phyloP scores from a whole-genome alignment of 163 green algal genomes.

The Prototheca cutis region DNA sequence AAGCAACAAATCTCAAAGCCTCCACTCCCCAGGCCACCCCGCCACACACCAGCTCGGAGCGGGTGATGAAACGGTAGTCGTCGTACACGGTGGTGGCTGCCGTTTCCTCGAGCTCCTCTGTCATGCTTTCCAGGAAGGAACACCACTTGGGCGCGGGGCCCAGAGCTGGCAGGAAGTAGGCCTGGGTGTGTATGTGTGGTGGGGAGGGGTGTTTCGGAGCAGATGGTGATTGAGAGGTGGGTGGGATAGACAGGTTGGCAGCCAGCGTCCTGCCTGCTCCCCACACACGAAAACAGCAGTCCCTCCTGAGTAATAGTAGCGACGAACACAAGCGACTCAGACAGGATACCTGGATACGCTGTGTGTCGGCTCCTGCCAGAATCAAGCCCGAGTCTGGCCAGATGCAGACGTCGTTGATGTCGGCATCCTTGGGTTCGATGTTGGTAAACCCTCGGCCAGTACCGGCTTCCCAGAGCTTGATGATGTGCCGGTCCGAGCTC shows the following conservation, averaged over 20 bases:
- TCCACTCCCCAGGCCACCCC: no score
- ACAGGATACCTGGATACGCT: conserved; percentile 21
- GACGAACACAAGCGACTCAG: no score
- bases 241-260: no score
- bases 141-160: conserved; percentile 90
- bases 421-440: conserved; percentile 62
- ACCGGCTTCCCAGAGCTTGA: conserved; percentile 61
- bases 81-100: conserved; percentile 69
- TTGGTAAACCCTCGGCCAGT: conserved; percentile 61
- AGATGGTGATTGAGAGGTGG: no score
- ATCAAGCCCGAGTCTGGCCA: conserved; percentile 64
- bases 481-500: conserved; percentile 77
- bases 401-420: conserved; percentile 89
- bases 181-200: no score
- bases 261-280: no score
- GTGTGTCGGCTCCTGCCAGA: conserved; percentile 71
- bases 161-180: conserved; percentile 87
- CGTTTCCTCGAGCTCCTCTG: conserved; percentile 93
- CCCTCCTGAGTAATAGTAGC: no score
- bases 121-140: conserved; percentile 90
- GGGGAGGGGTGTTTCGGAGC: no score
- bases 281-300: no score
- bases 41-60: conserved; percentile 52
- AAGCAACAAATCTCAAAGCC: no score
- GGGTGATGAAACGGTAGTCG: conserved; percentile 95